Percentiles rank a stretch among this genome's conserved stretches.
Evolutionary conservation across 2,329 filamentous ascomycete genomes (phyloP).

Genomic region (Phyllosticta citribraziliensis): DNA sequence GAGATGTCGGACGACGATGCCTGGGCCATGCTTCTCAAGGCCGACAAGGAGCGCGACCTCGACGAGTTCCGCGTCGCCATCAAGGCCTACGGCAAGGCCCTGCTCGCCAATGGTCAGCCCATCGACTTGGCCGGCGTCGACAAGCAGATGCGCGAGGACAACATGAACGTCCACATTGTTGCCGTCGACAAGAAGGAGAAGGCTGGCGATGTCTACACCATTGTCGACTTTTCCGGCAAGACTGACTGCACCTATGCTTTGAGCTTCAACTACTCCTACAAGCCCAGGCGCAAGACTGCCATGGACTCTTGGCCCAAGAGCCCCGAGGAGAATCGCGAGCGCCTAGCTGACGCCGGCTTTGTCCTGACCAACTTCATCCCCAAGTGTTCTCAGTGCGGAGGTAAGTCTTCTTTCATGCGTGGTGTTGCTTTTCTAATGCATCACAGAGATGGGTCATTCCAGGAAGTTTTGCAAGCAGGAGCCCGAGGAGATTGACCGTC

Average conservation of each 20-base stretch:
- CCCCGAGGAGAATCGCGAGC: conserved; percentile 50
- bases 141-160: conserved; percentile 38
- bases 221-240: conserved; percentile 45
- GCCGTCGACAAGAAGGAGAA: conserved; percentile 36
- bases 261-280: conserved; percentile 50
- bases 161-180: conserved; percentile 42
- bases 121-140: conserved; percentile 41
- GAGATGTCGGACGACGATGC: conserved; percentile 40
- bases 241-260: conserved; percentile 55
- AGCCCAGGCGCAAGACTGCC: conserved; percentile 44
- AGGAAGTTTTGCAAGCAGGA: conserved; percentile 53
- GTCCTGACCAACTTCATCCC: conserved; percentile 49
- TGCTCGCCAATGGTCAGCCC: conserved; percentile 20
- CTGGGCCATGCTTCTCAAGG: conserved; percentile 40
- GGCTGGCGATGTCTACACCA: conserved; percentile 32
- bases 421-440: neutral
- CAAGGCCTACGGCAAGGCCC: conserved; percentile 37
- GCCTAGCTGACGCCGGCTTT: conserved; percentile 58
- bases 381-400: conserved; percentile 53
- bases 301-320: conserved; percentile 50
- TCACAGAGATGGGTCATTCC: conserved; percentile 49
- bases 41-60: conserved; percentile 40
- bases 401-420: conserved; percentile 13
- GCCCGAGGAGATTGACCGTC: conserved; percentile 37
- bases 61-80: conserved; percentile 43